Evolutionary conservation across 768 basidiomycete species (phyloP), one percentile per base, ranked within the genome.

Genomic region (Amyloporia xantha): DNA sequence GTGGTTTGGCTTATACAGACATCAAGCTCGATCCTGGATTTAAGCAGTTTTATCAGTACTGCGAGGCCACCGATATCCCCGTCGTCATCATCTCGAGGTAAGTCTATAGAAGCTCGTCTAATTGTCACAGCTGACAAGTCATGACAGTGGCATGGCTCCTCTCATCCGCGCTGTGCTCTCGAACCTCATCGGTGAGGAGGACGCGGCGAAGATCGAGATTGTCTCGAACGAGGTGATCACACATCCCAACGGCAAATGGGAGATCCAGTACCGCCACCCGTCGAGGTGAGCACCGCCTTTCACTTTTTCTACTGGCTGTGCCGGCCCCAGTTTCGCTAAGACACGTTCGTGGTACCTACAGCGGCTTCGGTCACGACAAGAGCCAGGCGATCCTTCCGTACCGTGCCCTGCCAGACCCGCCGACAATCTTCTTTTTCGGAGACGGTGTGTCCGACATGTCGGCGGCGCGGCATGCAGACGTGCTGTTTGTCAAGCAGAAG

Each of bases 371-470:
- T 0, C 96, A 99, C 63, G 96, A 99, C 68, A 99, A 99, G 70
- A 91, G 88, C 5, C 86, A 84, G 57, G 91, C 95, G 2, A 97
- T 98, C 57, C 70, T 94, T 27, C 94, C 91, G 0, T 99, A 97
- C 68, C 74, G 82, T n/a, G 68, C 73, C 36, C 74, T 94, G 37
- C 57, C 71, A 5, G 63, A 79, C 41, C 80, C 83, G 4, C 95
- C 96, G 2, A 82, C 78, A 1, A 71, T 95, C 9, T 95, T 99
- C 69, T 99, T 96, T 79, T 94, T 96, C 54, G 96, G 96, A 0
- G 96, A 99, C 63, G 96, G 96, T 27, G 96, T 96, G 43, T 93
- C 91, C 48, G 93, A 96, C 64, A 78, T 96, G 66, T 93, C 90
- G 7, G 95, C 96, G 2, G 96, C 96, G 0, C 75, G 73, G 49